Base-by-base conservation (phyloP, 140 eudicot species). In the Oenanthe javanica region DNA sequence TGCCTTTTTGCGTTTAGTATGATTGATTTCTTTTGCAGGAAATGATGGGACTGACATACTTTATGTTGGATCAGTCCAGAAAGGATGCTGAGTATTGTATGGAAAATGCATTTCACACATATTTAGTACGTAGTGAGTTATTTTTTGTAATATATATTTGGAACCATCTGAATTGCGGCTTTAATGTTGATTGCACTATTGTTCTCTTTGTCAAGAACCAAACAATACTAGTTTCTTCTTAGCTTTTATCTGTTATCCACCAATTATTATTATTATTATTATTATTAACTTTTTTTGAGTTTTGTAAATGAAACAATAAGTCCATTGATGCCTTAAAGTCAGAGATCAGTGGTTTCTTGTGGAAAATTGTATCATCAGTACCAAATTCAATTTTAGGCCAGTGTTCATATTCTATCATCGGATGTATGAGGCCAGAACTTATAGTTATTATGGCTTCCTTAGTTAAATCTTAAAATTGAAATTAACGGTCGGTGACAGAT, bases 41-140 rank as follows among this genome's bases (percentile, higher is more conserved):
- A 85, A 95, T 95, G 96, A 92, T 91, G 97, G 99, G 97, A 66
- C 83, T 95, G 78, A 78, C 99, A 50, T 92, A 90, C 88, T 95
- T 95, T 85, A 89, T 95, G 97, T 79, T 92, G 92, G 95, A 92
- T 79, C 99, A 92, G 83, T 88, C 97, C 51, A 89, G 93, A 87
- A 95, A 95, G 86, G 99, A 95, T 69, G 96, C 97, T 2, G 97
- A 92, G 80, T 88, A 92, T 83, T 95, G 97, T 90, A 92, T 95
- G 97, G 99, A 95, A 84, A 91, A 83, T 88, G 97, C 99, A 47
- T 92, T 95, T 78, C 87, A 57, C 87, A 89, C 97, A 16, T 95
- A 95, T 81, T 75, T 83, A 84, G 99, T 95, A 90, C 64, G 91
- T 82, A 38, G 66, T 76, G 78, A 54, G 74, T 80, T 77, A 31